These are phyloP conservation scores for Boletus bicolor DNA, from an alignment of 768 basidiomycete species.

Conservation along the genomic window DNA sequence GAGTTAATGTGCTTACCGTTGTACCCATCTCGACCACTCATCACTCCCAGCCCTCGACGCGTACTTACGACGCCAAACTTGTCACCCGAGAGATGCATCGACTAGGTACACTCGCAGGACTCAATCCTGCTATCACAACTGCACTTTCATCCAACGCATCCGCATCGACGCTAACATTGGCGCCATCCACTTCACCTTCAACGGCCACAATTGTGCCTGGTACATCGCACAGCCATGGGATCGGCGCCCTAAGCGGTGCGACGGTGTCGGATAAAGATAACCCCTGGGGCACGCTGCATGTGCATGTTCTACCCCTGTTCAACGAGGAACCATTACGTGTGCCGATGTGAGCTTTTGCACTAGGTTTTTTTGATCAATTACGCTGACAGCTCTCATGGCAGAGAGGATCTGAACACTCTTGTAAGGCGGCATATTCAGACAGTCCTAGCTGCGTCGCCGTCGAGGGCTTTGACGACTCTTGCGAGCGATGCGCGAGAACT, in stretches of 20 bases:
- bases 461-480: slow-evolving; percentile 69
- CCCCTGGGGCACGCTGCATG: slow-evolving; percentile 82
- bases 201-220: slow-evolving; percentile 30
- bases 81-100: slow-evolving; percentile 86
- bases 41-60: slow-evolving; percentile 49
- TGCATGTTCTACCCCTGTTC: slow-evolving; percentile 87
- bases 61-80: slow-evolving; percentile 77
- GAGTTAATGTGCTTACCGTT: slow-evolving; percentile 13
- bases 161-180: slow-evolving; percentile 42
- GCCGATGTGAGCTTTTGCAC: slow-evolving; percentile 59
- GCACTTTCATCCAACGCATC: slow-evolving; percentile 43
- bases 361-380: background rate
- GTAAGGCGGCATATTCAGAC: slow-evolving; percentile 76
- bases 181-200: slow-evolving; percentile 40
- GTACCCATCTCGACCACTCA: slow-evolving; percentile 8
- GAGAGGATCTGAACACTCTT: slow-evolving; percentile 84
- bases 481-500: slow-evolving; percentile 80
- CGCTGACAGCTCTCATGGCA: slow-evolving; percentile 29
- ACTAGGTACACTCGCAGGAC: slow-evolving; percentile 58
- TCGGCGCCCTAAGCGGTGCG: slow-evolving; percentile 16
- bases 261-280: slow-evolving; percentile 49
- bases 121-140: slow-evolving; percentile 43
- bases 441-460: slow-evolving; percentile 68
- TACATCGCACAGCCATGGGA: slow-evolving; percentile 32
- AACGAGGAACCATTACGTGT: slow-evolving; percentile 84